Evolutionary conservation across 164 flowering plant species (phyloP), one percentile per base, ranked within the genome.

Genomic region (Vitis labrusca): DNA sequence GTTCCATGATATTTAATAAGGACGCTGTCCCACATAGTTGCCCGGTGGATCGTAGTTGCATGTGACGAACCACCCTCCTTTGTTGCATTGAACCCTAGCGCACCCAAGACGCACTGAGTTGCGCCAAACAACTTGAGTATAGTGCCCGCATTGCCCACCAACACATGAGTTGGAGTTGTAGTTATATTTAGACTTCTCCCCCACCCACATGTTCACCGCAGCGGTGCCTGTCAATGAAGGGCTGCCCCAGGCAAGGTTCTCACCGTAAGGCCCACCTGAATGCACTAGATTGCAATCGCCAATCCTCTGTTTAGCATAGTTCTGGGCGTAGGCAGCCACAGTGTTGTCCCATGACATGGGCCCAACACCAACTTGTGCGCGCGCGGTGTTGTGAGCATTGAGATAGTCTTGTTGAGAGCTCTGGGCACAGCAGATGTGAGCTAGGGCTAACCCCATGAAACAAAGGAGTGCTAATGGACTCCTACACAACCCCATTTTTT

Each of bases 291-390:
- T 30, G 69, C 82, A 79, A 55, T 69, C 67, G 0, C 44, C 65
- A 2, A 6, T 27, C 11, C 66, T 58, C 10, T 47, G 9, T 7
- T 53, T 60, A 50, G 76, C 84, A 10, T 85, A 85, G 57, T 66
- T 66, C 13, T 56, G 79, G 0, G 89, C 85, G 17, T 76, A 82
- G 16, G 76, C 68, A 0, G 78, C 85, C 1, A 85, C 73, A 0
- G 66, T 69, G 23, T 53, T 2, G 65, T 83, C 70, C 89, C 89
- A 85, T n/a, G 44, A 9, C 47, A 85, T 3, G 9, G 73, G 73
- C 14, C 73, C 68, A 11, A 85, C 85, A 3, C 84, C 76, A 9
- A 82, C 84, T 15, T 57, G 53, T 0, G 66, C 52, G 0, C 88
- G 81, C 7, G 81, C 79, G 0, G 65, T 32, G 51, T 81, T 82